These are phyloP conservation scores for Fusarium napiforme DNA, from an alignment of 2,329 filamentous ascomycete species.

Conservation along the genomic window DNA sequence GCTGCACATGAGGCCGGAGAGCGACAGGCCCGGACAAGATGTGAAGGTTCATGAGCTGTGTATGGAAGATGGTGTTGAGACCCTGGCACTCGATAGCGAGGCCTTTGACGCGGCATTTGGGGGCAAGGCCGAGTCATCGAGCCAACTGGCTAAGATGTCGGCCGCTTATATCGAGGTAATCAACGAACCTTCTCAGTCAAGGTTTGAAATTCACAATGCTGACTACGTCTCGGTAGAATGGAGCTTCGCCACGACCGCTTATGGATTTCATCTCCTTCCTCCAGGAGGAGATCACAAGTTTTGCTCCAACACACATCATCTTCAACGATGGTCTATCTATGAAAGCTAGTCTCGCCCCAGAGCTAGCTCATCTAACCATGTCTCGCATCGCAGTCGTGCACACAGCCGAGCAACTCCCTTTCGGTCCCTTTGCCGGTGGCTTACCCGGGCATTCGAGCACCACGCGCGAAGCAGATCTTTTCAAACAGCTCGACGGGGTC, in stretches of 20 bases:
- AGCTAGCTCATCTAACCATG: not conserved
- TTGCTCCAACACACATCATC: not conserved
- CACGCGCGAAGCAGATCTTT: not conserved
- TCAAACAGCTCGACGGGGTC: not conserved
- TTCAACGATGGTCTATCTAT: not conserved
- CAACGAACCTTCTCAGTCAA: too few species aligned
- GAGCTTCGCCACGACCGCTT: not conserved
- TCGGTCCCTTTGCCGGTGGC: not conserved
- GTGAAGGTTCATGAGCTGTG: not conserved
- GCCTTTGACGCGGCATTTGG: not conserved
- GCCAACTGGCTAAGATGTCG: not conserved
- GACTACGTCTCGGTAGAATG: not conserved
- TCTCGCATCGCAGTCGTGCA: not conserved
- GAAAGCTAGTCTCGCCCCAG: not conserved
- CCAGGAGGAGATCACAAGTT: not conserved
- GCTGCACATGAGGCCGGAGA: fast-evolving
- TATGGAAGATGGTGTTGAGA: not conserved
- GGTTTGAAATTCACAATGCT: too few species aligned
- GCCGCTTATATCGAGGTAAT: not conserved
- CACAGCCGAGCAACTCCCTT: constrained; percentile 1
- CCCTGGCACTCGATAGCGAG: not conserved
- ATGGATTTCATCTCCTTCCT: not conserved
- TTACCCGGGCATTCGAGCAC: not conserved
- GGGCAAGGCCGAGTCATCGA: not conserved
- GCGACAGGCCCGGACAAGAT: not conserved